Base-by-base conservation (phyloP, 31 red algal species). In the Odonthalia washingtoniensis region DNA sequence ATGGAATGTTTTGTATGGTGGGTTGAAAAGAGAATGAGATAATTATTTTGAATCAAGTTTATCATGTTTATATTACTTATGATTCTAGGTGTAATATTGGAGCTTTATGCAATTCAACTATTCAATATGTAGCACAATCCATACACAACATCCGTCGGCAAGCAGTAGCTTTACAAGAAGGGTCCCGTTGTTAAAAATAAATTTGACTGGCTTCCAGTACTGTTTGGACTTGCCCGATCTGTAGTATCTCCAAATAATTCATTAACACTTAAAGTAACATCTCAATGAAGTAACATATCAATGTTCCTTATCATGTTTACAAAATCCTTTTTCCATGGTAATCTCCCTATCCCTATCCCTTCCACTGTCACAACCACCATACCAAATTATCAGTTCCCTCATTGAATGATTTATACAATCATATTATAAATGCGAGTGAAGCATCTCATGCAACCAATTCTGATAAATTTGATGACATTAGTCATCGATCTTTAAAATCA, bases 191-290 rank as follows among this genome's bases (percentile, higher is more conserved):
- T n/a, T n/a, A n/a, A n/a, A n/a, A n/a, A 96, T 44, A 34, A 95
- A 32, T 64, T 95, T 27, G 96, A 98, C 18, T 46, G 65, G 1
- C 84, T 96, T 5, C 91, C 96, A 5, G 78, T 82, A 9, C 96
- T 93, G 3, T 98, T 98, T 61, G 96, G 96, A n/a, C 90, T 98
- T 24, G 76, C 95, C 64, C 96, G 96, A 0, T 98, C 91, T 38
- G 96, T 93, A 37, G 93, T 98, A 0, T 84, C 96, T 42, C 93
- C 93, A 26, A 93, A 98, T 52, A 93, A 98, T 77, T 85, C 77
- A 14, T 78, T 77, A 66, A 94, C 92, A 4, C 92, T 92, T 67
- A 85, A 86, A 16, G 93, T 92, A 28, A 92, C 80, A 30, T 30
- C 34, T n/a, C n/a, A n/a, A n/a, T n/a, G n/a, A n/a, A n/a, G n/a